These are phyloP conservation scores for Hypholoma sublateritium DNA, from an alignment of 768 basidiomycete genomes.

Conservation along the genomic window DNA sequence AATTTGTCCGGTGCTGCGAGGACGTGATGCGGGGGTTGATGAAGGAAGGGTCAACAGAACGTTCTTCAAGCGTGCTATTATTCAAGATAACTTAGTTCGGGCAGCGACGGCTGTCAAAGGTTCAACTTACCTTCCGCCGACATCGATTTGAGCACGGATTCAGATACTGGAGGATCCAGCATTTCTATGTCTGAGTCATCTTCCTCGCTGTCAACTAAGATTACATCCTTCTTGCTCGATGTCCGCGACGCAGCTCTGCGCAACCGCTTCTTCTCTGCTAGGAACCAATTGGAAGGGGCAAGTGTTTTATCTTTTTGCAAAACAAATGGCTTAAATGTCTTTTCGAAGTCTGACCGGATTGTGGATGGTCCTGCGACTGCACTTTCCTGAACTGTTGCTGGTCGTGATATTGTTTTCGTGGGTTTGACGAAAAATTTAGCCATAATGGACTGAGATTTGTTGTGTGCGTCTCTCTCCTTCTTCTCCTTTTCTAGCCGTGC, in stretches of 20 bases:
- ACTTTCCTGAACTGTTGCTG: conserved; percentile 23
- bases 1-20: conserved; percentile 8
- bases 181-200: conserved; percentile 24
- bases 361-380: conserved; percentile 37
- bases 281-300: conserved; percentile 75
- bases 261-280: conserved; percentile 28
- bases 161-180: conserved; percentile 18
- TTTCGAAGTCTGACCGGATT: conserved; percentile 64
- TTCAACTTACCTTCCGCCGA: conserved; percentile 39
- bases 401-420: conserved; percentile 32
- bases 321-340: conserved; percentile 75
- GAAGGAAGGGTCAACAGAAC: conserved; percentile 36
- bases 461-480: conserved; percentile 67
- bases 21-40: conserved; percentile 20
- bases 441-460: conserved; percentile 76
- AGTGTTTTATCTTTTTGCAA: conserved; percentile 72
- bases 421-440: conserved; percentile 76
- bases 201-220: conserved; percentile 60
- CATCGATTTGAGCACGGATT: conserved; percentile 30
- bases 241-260: conserved; percentile 12
- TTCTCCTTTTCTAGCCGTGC: conserved; percentile 72
- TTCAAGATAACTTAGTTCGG: neutral
- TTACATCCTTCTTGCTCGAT: conserved; percentile 43
- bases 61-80: conserved; percentile 37
- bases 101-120: neutral